phyloP scores from a whole-genome alignment of 169 alveolate species.

The Perkinsus chesapeaki region DNA sequence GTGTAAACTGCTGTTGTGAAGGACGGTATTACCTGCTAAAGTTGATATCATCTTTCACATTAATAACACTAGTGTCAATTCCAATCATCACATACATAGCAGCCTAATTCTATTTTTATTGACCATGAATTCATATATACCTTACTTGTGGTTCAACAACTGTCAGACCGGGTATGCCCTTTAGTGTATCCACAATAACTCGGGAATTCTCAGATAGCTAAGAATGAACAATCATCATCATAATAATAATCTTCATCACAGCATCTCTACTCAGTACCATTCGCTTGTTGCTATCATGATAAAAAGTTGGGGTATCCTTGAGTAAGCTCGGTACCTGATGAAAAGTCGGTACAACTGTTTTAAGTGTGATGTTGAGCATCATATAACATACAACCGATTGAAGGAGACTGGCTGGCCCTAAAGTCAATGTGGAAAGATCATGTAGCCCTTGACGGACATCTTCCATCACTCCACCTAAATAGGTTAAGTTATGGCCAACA shows the following conservation, averaged over 20 bases:
- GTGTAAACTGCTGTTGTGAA: background rate
- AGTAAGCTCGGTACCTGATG: background rate
- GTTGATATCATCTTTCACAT: background rate
- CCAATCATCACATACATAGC: background rate
- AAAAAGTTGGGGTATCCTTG: background rate
- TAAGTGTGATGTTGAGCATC: background rate
- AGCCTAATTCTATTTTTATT: background rate
- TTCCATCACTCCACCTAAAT: background rate
- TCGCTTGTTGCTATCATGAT: background rate
- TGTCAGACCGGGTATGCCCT: background rate
- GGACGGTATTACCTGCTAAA: background rate
- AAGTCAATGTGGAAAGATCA: background rate
- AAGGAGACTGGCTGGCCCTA: constrained; percentile 10
- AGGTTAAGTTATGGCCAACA: background rate
- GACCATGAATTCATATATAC: background rate
- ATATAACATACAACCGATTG: background rate
- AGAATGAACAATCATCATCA: background rate
- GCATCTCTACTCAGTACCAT: no score
- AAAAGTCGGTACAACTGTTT: background rate
- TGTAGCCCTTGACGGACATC: constrained; percentile 6
- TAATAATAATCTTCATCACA: no score
- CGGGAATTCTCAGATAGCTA: background rate
- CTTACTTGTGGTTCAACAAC: background rate
- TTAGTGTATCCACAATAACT: background rate
- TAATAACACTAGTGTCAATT: background rate